Evolutionary conservation across 305 asterid species (phyloP), one percentile per base, ranked within the genome.

Genomic region (Rubia occidens): DNA sequence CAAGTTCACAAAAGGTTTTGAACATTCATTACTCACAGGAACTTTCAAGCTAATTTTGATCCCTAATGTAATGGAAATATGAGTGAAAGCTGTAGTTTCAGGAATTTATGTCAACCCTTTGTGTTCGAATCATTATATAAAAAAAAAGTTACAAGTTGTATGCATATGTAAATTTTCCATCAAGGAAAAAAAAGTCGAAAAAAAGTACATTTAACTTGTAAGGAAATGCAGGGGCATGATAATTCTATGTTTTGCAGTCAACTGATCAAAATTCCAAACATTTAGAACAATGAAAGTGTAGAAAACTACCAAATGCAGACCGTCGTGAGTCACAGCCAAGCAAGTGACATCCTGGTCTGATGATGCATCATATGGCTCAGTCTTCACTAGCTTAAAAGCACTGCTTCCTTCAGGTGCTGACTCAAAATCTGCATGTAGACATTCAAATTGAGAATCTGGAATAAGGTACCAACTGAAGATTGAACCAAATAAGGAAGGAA

Each of bases 231-330:
- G 10, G 9, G 32, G 39, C 5, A 11, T 9, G 17, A 32, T 11
- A n/a, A 15, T 20, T 21, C 21, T 18, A 29, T 29, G 58, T 40
- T 70, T 60, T 44, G 11, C 35, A 70, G 18, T 60, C n/a, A 43
- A 58, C 32, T 66, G 21, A 18, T 62, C 66, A 40, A 69, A 26
- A 24, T 18, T 15, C n/a, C 2, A 18, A 60, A 74, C 5, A 15
- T 18, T 15, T 32, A 60, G 49, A 68, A 58, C 4, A 5, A 58
- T 73, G 66, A 24, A 58, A 39, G n/a, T 64, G 7, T 15, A 67
- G 24, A 56, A 61, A 47, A 17, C 40, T 75, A 80, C 84, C 49
- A 76, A 71, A 67, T 42, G 40, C 60, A 9, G 70, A 49, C 72
- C 68, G 43, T 71, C 68, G 53, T 71, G 73, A 45, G 37, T 63